Percentiles rank a stretch among this genome's conserved stretches.
Conservation (phyloP, 345 rosid species). For the Aquilaria sinensis region DNA sequence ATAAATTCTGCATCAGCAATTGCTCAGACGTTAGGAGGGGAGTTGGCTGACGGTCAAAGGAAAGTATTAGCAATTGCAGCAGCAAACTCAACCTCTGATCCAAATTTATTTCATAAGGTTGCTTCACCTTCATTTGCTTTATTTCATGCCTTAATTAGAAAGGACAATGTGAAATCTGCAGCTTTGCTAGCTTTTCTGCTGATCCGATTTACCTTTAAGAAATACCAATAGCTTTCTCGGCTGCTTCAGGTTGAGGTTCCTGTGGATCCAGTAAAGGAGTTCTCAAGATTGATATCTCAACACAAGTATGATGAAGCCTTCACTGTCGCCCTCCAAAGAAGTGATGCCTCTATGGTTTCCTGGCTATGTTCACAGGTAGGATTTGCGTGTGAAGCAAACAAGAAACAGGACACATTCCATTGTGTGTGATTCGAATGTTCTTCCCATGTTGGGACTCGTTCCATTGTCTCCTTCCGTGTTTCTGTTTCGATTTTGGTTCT, state of each 20-base stretch:
- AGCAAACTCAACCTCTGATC: conserved; percentile 30
- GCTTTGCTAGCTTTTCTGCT: no score
- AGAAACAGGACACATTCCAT: neutral
- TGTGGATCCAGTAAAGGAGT: conserved; percentile 69
- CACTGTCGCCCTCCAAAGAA: conserved; percentile 65
- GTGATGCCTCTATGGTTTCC: conserved; percentile 71
- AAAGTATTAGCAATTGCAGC: conserved; percentile 66
- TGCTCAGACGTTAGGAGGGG: conserved; percentile 64
- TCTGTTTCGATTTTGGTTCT: no score
- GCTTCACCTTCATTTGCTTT: no score
- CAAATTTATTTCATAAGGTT: no score
- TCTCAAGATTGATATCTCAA: conserved; percentile 59
- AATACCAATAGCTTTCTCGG: neutral
- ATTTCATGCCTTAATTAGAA: no score
- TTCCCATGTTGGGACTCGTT: no score
- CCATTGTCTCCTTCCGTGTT: no score
- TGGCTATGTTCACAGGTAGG: conserved; percentile 91
- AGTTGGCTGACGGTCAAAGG: conserved; percentile 70
- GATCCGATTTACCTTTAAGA: no score
- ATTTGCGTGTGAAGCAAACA: neutral
- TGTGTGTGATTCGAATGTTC: neutral
- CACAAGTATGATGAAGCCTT: conserved; percentile 79
- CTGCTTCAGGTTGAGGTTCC: conserved; percentile 51
- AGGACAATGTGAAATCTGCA: no score
- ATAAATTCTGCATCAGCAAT: conserved; percentile 66